Percentiles rank a stretch among this genome's conserved stretches.
Evolutionary conservation across 768 basidiomycete species (phyloP).

Genomic region (Suillus hirtellus): DNA sequence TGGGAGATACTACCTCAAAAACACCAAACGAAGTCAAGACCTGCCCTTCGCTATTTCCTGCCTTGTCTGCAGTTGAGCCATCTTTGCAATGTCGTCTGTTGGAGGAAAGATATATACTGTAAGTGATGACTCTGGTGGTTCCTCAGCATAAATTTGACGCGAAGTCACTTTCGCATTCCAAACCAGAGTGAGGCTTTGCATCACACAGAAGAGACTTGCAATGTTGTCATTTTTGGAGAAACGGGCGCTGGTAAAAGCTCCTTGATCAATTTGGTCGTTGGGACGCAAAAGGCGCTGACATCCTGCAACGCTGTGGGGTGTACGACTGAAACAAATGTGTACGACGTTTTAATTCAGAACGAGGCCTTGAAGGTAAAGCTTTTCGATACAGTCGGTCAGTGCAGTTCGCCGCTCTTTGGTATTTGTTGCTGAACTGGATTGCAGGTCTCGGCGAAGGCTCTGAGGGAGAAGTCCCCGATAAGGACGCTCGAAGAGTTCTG

Average conservation of each 20-base stretch:
- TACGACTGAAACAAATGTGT: conserved; percentile 8
- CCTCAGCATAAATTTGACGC: neutral
- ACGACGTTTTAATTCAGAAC: neutral
- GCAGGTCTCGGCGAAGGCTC: conserved; percentile 32
- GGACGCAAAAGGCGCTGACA: conserved; percentile 29
- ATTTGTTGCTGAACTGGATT: neutral
- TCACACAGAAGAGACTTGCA: conserved; percentile 5
- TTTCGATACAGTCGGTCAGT: conserved; percentile 29
- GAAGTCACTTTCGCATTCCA: neutral
- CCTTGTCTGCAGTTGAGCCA: neutral
- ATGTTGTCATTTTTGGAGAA: conserved; percentile 33
- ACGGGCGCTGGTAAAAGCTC: conserved; percentile 35
- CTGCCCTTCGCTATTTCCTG: neutral
- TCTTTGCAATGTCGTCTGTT: neutral
- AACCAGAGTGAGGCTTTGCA: neutral
- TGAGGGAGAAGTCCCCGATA: conserved; percentile 27
- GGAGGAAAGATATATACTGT: neutral
- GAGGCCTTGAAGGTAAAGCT: conserved; percentile 17
- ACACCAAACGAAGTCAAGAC: neutral
- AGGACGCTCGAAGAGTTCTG: conserved; percentile 25
- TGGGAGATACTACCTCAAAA: neutral
- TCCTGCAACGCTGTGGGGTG: conserved; percentile 21
- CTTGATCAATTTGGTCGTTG: conserved; percentile 31
- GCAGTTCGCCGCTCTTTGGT: neutral
- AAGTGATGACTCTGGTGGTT: neutral